Conservation (phyloP, 2,329 filamentous ascomycete species). For the Colletotrichum magnum region DNA sequence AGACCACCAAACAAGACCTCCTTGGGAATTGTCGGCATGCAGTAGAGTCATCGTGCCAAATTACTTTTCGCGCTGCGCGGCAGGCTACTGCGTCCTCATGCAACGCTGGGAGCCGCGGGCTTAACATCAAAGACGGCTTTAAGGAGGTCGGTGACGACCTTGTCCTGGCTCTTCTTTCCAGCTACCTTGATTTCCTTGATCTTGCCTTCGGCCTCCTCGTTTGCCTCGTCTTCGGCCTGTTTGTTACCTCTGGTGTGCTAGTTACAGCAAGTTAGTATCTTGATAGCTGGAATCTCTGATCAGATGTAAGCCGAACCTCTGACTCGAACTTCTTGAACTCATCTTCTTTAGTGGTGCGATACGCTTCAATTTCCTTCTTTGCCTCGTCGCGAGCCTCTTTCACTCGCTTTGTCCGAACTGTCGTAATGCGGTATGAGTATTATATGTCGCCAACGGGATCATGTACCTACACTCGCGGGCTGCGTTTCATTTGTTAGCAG, state of each 20-base stretch:
- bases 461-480: slow-evolving; percentile 85
- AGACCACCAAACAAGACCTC: too few relatives aligned
- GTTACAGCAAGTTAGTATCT: not conserved
- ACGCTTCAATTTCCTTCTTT: slow-evolving; percentile 97
- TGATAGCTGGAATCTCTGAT: not conserved
- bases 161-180: slow-evolving; percentile 82
- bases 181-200: slow-evolving; percentile 86
- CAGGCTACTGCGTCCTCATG: slow-evolving; percentile 29
- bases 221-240: slow-evolving; percentile 83
- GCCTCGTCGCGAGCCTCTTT: slow-evolving; percentile 97
- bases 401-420: slow-evolving; percentile 90
- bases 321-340: slow-evolving; percentile 97
- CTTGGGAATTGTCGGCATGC: too few relatives aligned
- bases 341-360: slow-evolving; percentile 89
- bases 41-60: not conserved
- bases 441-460: slow-evolving; percentile 29
- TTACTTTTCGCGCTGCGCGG: slow-evolving; percentile 7
- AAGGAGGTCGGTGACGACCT: slow-evolving; percentile 87
- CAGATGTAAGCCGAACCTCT: slow-evolving; percentile 59
- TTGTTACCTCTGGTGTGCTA: slow-evolving; percentile 94
- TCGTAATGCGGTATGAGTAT: slow-evolving; percentile 26
- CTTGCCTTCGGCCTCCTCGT: slow-evolving; percentile 82
- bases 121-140: slow-evolving; percentile 88
- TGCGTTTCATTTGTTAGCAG: slow-evolving; percentile 51
- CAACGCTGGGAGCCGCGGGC: slow-evolving; percentile 68